A percentile compares a stretch with the other conserved stretches of the same genome.
These are phyloP conservation scores for Lactifluus volemus DNA, from an alignment of 768 basidiomycete genomes.

Conservation along the genomic window DNA sequence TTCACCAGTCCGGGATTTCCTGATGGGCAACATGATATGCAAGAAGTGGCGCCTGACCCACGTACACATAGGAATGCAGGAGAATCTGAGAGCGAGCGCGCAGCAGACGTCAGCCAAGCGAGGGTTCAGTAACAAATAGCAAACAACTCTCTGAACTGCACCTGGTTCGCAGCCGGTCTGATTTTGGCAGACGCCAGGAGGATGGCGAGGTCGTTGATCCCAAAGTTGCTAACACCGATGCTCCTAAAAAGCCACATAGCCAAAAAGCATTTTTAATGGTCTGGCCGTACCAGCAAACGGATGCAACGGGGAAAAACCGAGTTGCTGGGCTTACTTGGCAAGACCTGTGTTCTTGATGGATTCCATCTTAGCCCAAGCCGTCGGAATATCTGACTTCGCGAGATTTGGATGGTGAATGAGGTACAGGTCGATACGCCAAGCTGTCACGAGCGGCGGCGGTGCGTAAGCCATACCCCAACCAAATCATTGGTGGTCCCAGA, in stretches of 20 bases:
- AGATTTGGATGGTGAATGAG: constrained; percentile 53
- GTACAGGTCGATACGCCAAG: constrained; percentile 66
- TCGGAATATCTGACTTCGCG: constrained; percentile 49
- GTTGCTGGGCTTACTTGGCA: constrained; percentile 35
- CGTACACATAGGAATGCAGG: constrained; percentile 63
- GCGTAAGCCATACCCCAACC: background rate
- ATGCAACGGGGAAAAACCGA: background rate
- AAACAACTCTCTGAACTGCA: constrained; percentile 18
- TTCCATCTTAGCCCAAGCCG: constrained; percentile 58
- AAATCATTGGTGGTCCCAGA: background rate
- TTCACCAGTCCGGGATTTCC: no score
- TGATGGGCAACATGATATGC: constrained; percentile 48
- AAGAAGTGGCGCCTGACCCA: constrained; percentile 43
- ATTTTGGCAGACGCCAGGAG: constrained; percentile 52
- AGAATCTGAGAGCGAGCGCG: constrained; percentile 36
- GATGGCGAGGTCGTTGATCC: constrained; percentile 41
- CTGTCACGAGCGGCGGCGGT: constrained; percentile 28
- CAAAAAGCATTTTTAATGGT: background rate
- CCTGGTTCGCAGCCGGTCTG: constrained; percentile 63
- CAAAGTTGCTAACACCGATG: constrained; percentile 68
- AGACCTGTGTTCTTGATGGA: constrained; percentile 46
- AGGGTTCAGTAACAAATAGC: background rate
- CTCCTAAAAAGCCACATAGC: constrained; percentile 34
- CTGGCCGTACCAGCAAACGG: background rate
- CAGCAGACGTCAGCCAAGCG: background rate